phyloP scores from a whole-genome alignment of 1,139 yeast species.

The Yamadazyma sp. region DNA sequence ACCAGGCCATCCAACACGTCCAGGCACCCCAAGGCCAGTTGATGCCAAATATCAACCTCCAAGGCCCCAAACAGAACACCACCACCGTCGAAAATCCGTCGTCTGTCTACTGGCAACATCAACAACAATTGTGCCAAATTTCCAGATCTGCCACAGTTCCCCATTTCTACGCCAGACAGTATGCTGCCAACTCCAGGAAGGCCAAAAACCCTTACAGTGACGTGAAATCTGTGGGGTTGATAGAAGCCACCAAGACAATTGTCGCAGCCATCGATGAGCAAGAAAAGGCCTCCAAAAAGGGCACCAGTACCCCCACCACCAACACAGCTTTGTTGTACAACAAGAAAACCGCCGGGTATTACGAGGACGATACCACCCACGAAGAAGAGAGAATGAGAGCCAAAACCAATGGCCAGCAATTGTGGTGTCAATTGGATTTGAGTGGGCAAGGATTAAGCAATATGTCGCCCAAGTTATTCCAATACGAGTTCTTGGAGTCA shows the following conservation, averaged over 20 bases:
- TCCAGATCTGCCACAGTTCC: constrained; percentile 75
- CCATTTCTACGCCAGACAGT: constrained; percentile 89
- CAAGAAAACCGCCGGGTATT: constrained; percentile 55
- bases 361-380: constrained; percentile 75
- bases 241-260: constrained; percentile 56
- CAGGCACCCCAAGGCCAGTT: constrained; percentile 15
- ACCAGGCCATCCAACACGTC: constrained; percentile 25
- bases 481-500: constrained; percentile 82
- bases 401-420: constrained; percentile 70
- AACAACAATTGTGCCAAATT: constrained; percentile 72
- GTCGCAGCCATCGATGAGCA: constrained; percentile 46
- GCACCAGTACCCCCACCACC: constrained; percentile 29
- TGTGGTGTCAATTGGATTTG: constrained; percentile 93
- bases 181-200: constrained; percentile 77
- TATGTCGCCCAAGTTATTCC: constrained; percentile 71
- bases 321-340: constrained; percentile 54
- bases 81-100: constrained; percentile 48
- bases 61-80: constrained; percentile 27
- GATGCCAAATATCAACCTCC: constrained; percentile 18
- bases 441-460: constrained; percentile 83
- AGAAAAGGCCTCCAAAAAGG: constrained; percentile 28
- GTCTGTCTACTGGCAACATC: constrained; percentile 83
- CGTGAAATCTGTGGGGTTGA: constrained; percentile 43
- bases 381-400: constrained; percentile 74
- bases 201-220: constrained; percentile 47